These are phyloP conservation scores for Suhomyces wounanorum DNA, from an alignment of 1,139 yeast genomes.

Conservation along the genomic window DNA sequence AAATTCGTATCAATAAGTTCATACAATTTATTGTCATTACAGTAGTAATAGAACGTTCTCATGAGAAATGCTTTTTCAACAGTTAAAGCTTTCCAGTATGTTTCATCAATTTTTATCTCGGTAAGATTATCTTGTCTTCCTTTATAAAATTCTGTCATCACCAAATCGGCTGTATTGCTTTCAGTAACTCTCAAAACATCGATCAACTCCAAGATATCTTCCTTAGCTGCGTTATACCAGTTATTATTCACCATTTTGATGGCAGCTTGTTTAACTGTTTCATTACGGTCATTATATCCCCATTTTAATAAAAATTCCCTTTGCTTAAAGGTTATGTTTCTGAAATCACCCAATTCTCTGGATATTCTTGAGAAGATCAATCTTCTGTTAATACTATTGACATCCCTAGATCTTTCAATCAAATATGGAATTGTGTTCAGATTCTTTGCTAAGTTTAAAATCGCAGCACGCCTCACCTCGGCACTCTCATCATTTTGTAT, in stretches of 20 bases:
- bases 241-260: constrained; percentile 63
- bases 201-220: constrained; percentile 70
- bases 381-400: constrained; percentile 69
- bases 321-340: constrained; percentile 56
- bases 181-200: constrained; percentile 70
- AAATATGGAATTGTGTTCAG: constrained; percentile 57
- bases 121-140: constrained; percentile 62
- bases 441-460: constrained; percentile 65
- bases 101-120: constrained; percentile 56
- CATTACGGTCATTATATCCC: constrained; percentile 90
- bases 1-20: constrained; percentile 70
- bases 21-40: constrained; percentile 52
- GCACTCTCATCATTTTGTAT: constrained; percentile 80
- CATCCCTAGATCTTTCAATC: constrained; percentile 82
- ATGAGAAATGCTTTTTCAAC: constrained; percentile 76
- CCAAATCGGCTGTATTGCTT: constrained; percentile 65
- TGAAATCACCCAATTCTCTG: constrained; percentile 68
- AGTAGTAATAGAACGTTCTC: constrained; percentile 65
- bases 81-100: constrained; percentile 69
- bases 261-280: constrained; percentile 71
- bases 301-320: constrained; percentile 71
- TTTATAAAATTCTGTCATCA: constrained; percentile 64
- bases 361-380: constrained; percentile 69
- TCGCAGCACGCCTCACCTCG: constrained; percentile 86
- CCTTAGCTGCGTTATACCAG: constrained; percentile 73